Evolutionary conservation across 1,284 basidiomycete genomes (phyloP), one percentile per base, ranked within the genome.

Genomic region (Tilletia walkeri): DNA sequence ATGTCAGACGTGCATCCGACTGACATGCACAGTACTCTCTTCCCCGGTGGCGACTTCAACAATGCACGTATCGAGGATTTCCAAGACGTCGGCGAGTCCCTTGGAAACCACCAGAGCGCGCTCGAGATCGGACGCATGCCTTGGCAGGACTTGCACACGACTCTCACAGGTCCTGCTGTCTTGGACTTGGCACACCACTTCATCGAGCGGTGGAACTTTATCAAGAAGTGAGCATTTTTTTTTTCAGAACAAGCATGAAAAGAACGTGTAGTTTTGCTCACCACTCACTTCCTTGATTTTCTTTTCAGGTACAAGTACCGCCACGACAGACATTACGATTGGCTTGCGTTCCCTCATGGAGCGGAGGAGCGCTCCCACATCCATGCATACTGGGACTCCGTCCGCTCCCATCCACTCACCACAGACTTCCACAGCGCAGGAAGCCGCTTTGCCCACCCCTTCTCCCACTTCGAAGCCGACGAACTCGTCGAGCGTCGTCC

Each of bases 171-270:
- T 0, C 89, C 92, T 0, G 89, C 88, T 7, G 93, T 95, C 1
- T 87, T 96, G 67, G 94, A 97, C 81, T 88, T 96, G 34, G 89
- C 90, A 4, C 93, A 96, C 83, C 93, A 96, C 85, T 97, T 94
- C 74, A 86, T 91, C 18, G 94, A 96, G 82, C 86, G 92, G 16
- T 92, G 91, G 92, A 93, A 92, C 79, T 73, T 73, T 48, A 36
- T 74, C 67, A 72, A 72, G 65, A 49, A 63, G 47, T 56, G 41
- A 45, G 41, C 14, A 30, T 30, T 30, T 30, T 30, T 30, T 30
- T 30, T 2, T 30, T 30, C 24, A 30, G 2, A 30, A 30, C 24
- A 2, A 1, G 24, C 24, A 30, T 1, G 1, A 30, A 30, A 30
- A 30, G 24, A 30, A 30, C 24, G 24, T 30, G 24, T 30, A 30